phyloP scores from a whole-genome alignment of 139 green algal genomes.

The Spirogloea muscicola region DNA sequence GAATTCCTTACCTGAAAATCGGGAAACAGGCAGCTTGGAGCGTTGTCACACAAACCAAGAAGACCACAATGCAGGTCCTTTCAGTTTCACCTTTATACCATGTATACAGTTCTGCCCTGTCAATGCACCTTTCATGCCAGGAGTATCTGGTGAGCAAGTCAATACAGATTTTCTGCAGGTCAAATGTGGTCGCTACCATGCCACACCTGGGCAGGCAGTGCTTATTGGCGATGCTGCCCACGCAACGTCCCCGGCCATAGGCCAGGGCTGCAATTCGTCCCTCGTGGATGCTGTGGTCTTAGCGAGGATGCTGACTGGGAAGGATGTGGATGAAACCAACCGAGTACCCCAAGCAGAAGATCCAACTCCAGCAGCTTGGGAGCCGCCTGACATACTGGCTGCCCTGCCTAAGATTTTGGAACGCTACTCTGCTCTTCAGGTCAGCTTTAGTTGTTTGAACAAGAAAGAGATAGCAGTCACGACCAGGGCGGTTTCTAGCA shows the following conservation, averaged over 20 bases:
- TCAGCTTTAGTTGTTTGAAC: no score
- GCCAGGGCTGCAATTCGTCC: constrained; percentile 11
- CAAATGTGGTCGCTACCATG: constrained; percentile 7
- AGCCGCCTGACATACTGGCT: neutral
- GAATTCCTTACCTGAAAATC: no score
- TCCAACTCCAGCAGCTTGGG: neutral
- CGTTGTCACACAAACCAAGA: neutral
- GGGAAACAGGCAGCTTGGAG: neutral
- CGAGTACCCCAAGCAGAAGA: neutral
- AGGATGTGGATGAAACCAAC: neutral
- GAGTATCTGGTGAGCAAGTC: no score
- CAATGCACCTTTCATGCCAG: no score
- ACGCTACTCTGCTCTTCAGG: constrained; percentile 1
- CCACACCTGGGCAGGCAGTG: neutral
- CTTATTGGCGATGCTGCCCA: constrained; percentile 10
- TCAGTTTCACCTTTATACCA: no score
- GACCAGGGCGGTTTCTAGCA: no score
- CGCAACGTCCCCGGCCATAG: constrained; percentile 6
- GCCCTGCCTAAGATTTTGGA: neutral
- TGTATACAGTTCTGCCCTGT: no score
- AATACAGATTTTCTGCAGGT: no score
- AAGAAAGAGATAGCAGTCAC: no score
- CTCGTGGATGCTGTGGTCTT: neutral
- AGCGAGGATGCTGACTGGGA: neutral
- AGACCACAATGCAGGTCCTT: constrained; percentile 1